A percentile compares a stretch with the other conserved stretches of the same genome.
Evolutionary conservation across 495 filamentous ascomycete genomes (phyloP).

Genomic region (Lasiosphaeria miniovina): DNA sequence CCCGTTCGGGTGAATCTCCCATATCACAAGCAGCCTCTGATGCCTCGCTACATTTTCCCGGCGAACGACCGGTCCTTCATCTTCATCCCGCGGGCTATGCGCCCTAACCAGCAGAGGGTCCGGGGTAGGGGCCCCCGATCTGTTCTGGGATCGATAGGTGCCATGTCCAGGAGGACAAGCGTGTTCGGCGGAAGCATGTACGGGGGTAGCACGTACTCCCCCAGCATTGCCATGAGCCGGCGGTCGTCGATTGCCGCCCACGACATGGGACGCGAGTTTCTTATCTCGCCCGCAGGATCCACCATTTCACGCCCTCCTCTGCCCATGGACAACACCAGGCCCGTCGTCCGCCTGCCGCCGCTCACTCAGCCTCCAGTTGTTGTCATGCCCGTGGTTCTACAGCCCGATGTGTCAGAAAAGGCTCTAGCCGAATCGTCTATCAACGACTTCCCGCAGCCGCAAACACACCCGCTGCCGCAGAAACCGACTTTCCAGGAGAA

Average conservation of each 20-base stretch:
- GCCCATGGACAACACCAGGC: conserved; percentile 60
- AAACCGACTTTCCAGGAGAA: conserved; percentile 78
- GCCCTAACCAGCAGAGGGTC: conserved; percentile 85
- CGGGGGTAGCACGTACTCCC: conserved; percentile 56
- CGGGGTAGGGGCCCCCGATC: conserved; percentile 67
- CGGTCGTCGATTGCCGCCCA: conserved; percentile 83
- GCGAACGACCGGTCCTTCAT: conserved; percentile 89
- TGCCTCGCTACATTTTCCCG: conserved; percentile 86
- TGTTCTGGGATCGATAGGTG: conserved; percentile 60
- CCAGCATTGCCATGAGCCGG: conserved; percentile 88
- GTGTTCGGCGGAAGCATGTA: conserved; percentile 71
- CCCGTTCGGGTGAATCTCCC: conserved; percentile 93
- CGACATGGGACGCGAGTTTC: conserved; percentile 66
- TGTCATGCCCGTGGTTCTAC: conserved; percentile 19
- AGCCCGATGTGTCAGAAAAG: conserved; percentile 17
- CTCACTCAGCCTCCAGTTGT: conserved; percentile 43
- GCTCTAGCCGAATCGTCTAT: conserved; percentile 34
- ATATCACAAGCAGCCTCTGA: conserved; percentile 48
- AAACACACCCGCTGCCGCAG: conserved; percentile 60
- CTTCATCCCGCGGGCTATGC: conserved; percentile 91
- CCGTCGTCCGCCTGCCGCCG: conserved; percentile 84
- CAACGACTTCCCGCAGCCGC: conserved; percentile 52
- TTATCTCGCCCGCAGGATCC: conserved; percentile 77
- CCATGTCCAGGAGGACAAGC: conserved; percentile 69
- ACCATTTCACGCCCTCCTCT: conserved; percentile 64